Evolutionary conservation across 2,329 filamentous ascomycete species (phyloP), one percentile per base, ranked within the genome.

Genomic region (Alternaria postmessia): DNA sequence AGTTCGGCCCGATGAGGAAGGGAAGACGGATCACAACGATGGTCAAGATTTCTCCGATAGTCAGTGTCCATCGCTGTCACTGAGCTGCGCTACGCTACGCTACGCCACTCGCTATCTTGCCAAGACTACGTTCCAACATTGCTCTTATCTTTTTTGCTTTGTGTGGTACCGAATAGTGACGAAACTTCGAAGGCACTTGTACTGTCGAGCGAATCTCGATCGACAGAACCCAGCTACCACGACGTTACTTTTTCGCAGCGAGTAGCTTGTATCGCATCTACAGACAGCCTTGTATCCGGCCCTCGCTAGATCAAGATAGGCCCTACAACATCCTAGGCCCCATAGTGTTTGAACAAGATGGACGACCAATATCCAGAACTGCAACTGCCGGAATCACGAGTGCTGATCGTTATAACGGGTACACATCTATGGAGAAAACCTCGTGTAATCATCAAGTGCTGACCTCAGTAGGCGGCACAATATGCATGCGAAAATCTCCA

Each of bases 321-420:
- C 18, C 42, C 22, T 46, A 16, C 43, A 9, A 42, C 34, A 48
- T 30, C 51, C 44, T 48, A 36, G 26, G 39, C 18, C 48, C 43
- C 51, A 57, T 66, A 28, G 43, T 20, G 34, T 24, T 36, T 55
- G 30, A 34, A 54, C 44, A 53, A 67, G n/a, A 75, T 74, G 72
- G 68, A 71, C 59, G 69, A 71, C 36, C 42, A 60, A 9, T 70
- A 65, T 39, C 54, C 69, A 22, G 76, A 78, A 60, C 53, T 77
- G 7, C 73, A 77, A 60, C 66, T 75, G 34, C 90, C 90, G 11
- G 92, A 96, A 77, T 92, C 92, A 24, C 86, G 91, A 59, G 91
- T 97, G 12, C 84, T 97, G 66, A 91, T 97, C 72, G 92, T 97
- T 78, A 94, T 96, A 82, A 97, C 94, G 12, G 93, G 92, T 75